phyloP scores from a whole-genome alignment of 805 yeast species.

The Candida sphagnicola region DNA sequence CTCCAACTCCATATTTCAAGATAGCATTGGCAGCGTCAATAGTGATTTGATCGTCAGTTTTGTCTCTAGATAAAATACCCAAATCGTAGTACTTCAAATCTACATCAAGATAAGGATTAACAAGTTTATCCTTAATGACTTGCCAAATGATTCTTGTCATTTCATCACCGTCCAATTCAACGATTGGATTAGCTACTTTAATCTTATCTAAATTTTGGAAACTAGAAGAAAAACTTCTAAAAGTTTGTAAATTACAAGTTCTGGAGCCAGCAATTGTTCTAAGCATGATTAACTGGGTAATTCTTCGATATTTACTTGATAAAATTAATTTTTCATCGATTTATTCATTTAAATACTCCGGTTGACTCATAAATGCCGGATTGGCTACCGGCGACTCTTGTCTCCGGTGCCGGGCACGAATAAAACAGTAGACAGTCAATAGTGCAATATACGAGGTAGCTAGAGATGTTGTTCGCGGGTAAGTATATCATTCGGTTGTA shows the following conservation, averaged over 20 bases:
- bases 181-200: constrained; percentile 68
- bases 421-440: too few relatives aligned
- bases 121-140: constrained; percentile 62
- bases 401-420: background rate
- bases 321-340: too few relatives aligned
- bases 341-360: background rate
- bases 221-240: constrained; percentile 12
- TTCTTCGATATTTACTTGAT: too few relatives aligned
- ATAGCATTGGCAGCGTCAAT: constrained; percentile 75
- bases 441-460: too few relatives aligned
- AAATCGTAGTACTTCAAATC: constrained; percentile 76
- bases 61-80: constrained; percentile 63
- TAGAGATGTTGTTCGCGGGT: too few relatives aligned
- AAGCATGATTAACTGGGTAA: too few relatives aligned
- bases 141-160: constrained; percentile 86
- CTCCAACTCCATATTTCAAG: constrained; percentile 70
- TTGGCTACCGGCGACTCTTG: background rate
- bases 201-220: constrained; percentile 38
- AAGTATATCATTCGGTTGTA: too few relatives aligned
- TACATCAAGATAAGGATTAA: constrained; percentile 65
- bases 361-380: background rate
- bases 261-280: constrained; percentile 7
- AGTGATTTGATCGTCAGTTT: constrained; percentile 71
- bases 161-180: constrained; percentile 82
- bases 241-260: background rate